Percentiles rank a stretch among this genome's conserved stretches.
Evolutionary conservation across 2,329 filamentous ascomycete genomes (phyloP).

Genomic region (Phialophora tarda): DNA sequence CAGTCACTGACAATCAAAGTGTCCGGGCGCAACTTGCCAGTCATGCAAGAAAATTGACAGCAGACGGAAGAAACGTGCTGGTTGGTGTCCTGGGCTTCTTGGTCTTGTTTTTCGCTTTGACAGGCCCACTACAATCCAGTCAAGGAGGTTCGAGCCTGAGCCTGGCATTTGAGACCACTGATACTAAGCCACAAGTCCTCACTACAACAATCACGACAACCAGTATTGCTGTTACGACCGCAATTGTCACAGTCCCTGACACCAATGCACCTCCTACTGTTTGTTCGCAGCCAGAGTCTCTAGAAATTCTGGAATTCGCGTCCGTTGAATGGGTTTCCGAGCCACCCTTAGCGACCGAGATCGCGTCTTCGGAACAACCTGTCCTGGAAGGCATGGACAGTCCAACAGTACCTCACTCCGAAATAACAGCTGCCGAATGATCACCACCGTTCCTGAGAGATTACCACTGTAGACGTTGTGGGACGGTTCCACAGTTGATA

Average conservation of each 20-base stretch:
- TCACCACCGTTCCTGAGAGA: neutral
- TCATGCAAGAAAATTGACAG: conserved; percentile 58
- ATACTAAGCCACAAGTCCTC: conserved; percentile 14
- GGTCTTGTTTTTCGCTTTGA: conserved; percentile 49
- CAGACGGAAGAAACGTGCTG: conserved; percentile 60
- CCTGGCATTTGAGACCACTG: neutral
- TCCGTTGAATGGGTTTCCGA: neutral
- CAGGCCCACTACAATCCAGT: neutral
- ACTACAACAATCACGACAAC: conserved; percentile 31
- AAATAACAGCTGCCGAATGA: neutral
- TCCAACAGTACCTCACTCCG: neutral
- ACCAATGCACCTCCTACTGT: neutral
- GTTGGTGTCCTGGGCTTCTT: conserved; percentile 54
- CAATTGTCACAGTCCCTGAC: conserved; percentile 21
- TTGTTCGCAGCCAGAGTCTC: neutral
- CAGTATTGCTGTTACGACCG: conserved; percentile 19
- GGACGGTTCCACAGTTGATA: neutral
- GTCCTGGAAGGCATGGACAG: neutral
- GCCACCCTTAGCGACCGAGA: neutral
- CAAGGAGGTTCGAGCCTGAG: neutral
- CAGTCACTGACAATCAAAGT: conserved; percentile 52
- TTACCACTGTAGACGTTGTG: neutral
- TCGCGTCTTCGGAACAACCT: neutral
- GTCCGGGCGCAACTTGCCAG: conserved; percentile 59
- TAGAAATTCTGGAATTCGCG: neutral